These are phyloP conservation scores for Clonostachys rhizophaga DNA, from an alignment of 2,329 filamentous ascomycete genomes.

Conservation along the genomic window DNA sequence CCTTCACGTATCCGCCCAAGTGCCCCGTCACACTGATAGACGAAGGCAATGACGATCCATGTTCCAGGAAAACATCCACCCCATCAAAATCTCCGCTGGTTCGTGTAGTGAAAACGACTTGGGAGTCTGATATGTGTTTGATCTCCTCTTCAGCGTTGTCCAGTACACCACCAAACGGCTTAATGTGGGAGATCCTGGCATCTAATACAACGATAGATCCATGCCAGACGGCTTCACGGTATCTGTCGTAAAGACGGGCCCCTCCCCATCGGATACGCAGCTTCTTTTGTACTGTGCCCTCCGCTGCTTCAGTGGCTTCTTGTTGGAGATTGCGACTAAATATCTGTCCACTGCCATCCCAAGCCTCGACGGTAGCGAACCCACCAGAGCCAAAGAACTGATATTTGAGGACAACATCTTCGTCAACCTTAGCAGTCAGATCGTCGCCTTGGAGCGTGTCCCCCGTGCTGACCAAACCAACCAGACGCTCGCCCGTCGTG, in stretches of 20 bases:
- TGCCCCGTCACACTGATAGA: constrained; percentile 12
- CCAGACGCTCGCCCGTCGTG: constrained; percentile 19
- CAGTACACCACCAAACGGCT: constrained; percentile 15
- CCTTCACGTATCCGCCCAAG: constrained; percentile 20
- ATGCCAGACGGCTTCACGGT: constrained; percentile 23
- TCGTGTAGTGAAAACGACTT: constrained; percentile 13
- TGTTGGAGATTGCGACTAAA: constrained; percentile 13
- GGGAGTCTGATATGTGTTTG: constrained; percentile 3
- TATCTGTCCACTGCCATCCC: constrained; percentile 16
- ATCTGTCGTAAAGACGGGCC: constrained; percentile 21
- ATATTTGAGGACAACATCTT: constrained; percentile 12
- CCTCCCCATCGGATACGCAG: constrained; percentile 21
- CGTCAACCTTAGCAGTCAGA: constrained; percentile 4
- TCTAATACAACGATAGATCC: constrained; percentile 14
- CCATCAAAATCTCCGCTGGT: constrained; percentile 23
- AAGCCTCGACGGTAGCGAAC: constrained; percentile 18
- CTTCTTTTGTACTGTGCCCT: constrained; percentile 4
- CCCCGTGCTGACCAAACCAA: constrained; percentile 13
- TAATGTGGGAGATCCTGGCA: constrained; percentile 6
- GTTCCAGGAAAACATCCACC: constrained; percentile 11
- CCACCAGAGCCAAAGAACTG: constrained; percentile 14
- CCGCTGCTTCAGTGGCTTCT: constrained; percentile 5
- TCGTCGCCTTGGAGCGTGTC: constrained; percentile 16
- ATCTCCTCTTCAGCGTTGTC: constrained; percentile 13
- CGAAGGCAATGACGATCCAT: neutral